Base-by-base conservation (phyloP, 2,329 filamentous ascomycete species). In the Aspergillus sclerotialis region DNA sequence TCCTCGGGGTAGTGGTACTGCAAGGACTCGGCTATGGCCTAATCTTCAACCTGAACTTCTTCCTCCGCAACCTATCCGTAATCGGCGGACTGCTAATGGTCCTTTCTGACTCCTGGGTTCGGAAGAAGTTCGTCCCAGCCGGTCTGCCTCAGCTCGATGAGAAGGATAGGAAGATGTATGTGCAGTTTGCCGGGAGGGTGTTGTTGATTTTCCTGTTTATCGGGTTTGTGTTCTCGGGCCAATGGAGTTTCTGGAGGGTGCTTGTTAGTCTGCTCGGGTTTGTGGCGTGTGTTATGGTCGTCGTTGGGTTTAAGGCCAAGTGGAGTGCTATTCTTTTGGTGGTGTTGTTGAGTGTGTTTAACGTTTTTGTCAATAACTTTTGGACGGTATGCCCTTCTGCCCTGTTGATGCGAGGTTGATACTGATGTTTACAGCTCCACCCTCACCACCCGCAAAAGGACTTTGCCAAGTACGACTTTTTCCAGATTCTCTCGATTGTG, bases 81-180 rank as follows among this genome's bases (percentile, higher is more conserved):
- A 90, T 96, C 72, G 92, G 92, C 51, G 92, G 92, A 40, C 77
- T 98, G 28, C 76, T 98, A 52, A 96, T 98, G 92, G 92, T 98
- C 13, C 75, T 98, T 30, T 95, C 89, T 26, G 92, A 98, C 69
- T 94, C 86, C 38, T 96, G 90, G 88, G 88, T 95, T 45, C 84
- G 89, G 68, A 96, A 96, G 79, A 85, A 81, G 63, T 94, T 95
- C 70, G 90, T 89, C 3, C 94, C 94, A 43, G 92, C 92, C 30
- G 92, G 92, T 30, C 76, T 98, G 34, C 92, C 92, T 31, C 79
- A 86, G 64, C 77, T 98, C 34, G 92, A 96, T 60, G 92, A 98
- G 74, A 96, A 96, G 79, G 92, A 98, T 65, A 85, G 89, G 68
- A 98, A 96, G 77, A 96, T 96, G 90, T 98, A 98, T 75, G 93